Evolutionary conservation across 768 basidiomycete genomes (phyloP).

Genomic region (Lepiota venenata): DNA sequence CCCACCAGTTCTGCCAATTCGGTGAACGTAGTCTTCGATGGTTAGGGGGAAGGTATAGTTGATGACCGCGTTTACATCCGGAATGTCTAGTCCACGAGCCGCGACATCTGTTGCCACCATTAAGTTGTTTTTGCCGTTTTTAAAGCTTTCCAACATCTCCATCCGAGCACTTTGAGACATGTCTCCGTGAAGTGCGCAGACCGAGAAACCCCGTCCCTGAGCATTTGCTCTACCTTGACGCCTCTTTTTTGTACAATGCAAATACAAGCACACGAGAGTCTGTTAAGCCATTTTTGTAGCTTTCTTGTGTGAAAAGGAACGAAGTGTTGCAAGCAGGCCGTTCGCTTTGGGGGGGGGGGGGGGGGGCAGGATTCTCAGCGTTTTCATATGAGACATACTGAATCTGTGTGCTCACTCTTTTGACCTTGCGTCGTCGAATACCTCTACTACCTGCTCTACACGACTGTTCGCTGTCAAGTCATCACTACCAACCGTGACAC

Average conservation of each 20-base stretch:
- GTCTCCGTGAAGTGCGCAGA: conserved; percentile 87
- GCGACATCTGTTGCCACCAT: conserved; percentile 98
- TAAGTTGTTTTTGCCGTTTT: conserved; percentile 72
- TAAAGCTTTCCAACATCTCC: conserved; percentile 83
- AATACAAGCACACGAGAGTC: conserved; percentile 85
- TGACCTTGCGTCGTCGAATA: conserved; percentile 78
- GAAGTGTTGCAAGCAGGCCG: conserved; percentile 59
- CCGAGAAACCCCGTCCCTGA: conserved; percentile 71
- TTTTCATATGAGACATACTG: neutral
- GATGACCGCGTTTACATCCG: conserved; percentile 89
- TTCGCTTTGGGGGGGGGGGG: conserved; percentile 35
- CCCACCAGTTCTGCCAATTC: conserved; percentile 84
- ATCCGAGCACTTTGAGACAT: conserved; percentile 82
- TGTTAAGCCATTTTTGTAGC: conserved; percentile 40
- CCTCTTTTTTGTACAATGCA: conserved; percentile 97
- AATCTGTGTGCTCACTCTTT: conserved; percentile 70
- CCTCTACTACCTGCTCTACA: conserved; percentile 91
- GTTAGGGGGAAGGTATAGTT: conserved; percentile 99
- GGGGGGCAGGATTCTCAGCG: neutral
- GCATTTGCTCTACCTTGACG: conserved; percentile 81
- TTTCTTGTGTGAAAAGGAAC: conserved; percentile 57
- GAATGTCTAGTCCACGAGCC: conserved; percentile 95
- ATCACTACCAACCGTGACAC: conserved; percentile 94
- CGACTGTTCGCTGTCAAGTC: conserved; percentile 92
- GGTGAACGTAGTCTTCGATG: conserved; percentile 90